phyloP scores from a whole-genome alignment of 805 yeast genomes.

The Crinitomyces ghanaensis region DNA sequence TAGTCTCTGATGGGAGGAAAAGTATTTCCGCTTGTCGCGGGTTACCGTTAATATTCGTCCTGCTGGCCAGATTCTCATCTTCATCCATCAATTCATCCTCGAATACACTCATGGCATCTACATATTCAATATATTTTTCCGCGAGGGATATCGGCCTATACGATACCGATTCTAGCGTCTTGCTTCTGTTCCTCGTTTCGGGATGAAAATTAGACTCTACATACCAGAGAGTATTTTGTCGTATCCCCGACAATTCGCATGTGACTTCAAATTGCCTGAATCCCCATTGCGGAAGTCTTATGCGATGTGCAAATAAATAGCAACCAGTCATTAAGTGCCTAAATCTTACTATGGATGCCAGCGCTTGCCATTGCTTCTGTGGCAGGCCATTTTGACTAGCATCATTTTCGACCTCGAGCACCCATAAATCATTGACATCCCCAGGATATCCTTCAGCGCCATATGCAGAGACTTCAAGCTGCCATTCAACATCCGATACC shows the following conservation, averaged over 20 bases:
- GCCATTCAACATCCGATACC: constrained; percentile 16
- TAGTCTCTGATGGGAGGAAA: too few relatives aligned
- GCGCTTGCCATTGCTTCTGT: constrained; percentile 28
- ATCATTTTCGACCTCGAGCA: constrained; percentile 32
- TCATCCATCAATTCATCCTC: background rate
- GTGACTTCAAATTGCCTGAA: constrained; percentile 60
- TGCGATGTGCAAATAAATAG: constrained; percentile 47
- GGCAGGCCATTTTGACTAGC: constrained; percentile 21
- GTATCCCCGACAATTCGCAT: constrained; percentile 54
- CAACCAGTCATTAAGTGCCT: constrained; percentile 49
- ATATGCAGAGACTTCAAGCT: constrained; percentile 28
- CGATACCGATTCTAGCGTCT: constrained; percentile 5
- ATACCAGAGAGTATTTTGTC: constrained; percentile 47
- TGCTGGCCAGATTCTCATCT: constrained; percentile 6
- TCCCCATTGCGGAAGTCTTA: constrained; percentile 58
- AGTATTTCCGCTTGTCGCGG: too few relatives aligned
- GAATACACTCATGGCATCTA: constrained; percentile 8
- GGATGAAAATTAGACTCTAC: constrained; percentile 51
- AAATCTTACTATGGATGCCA: constrained; percentile 46
- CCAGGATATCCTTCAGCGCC: constrained; percentile 44
- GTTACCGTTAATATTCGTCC: too few relatives aligned
- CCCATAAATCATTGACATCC: constrained; percentile 49
- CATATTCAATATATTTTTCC: constrained; percentile 11
- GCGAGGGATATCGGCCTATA: constrained; percentile 7
- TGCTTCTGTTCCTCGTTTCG: constrained; percentile 15